Evolutionary conservation across 208 protist genomes (phyloP).

Genomic region (Trypanosoma rangeli): DNA sequence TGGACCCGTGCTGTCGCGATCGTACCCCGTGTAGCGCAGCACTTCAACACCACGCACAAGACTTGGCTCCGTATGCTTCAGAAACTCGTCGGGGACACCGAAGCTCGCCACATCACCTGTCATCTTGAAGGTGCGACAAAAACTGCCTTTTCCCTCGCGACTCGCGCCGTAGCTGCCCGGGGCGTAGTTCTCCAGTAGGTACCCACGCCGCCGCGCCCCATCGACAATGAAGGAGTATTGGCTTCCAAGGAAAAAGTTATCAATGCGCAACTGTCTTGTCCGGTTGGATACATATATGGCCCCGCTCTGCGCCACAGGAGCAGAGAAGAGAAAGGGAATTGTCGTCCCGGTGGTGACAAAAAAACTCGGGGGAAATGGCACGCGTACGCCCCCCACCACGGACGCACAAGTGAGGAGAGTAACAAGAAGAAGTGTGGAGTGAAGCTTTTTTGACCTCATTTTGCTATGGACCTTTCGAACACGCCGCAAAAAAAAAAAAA

Average conservation of each 20-base stretch:
- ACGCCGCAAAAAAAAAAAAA: background rate
- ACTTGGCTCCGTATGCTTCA: conserved; percentile 17
- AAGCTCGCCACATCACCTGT: conserved; percentile 25
- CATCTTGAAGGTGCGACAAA: conserved; percentile 30
- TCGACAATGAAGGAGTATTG: conserved; percentile 33
- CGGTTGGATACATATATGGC: conserved; percentile 29
- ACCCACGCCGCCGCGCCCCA: conserved; percentile 13
- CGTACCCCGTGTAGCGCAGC: conserved; percentile 39
- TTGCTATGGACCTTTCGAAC: background rate
- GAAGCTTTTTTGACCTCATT: background rate
- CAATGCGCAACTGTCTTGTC: conserved; percentile 30
- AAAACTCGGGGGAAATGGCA: conserved; percentile 35
- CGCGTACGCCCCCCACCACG: conserved; percentile 1
- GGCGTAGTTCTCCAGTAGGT: conserved; percentile 20
- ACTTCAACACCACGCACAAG: conserved; percentile 54
- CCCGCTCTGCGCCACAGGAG: conserved; percentile 33
- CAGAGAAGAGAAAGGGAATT: conserved; percentile 26
- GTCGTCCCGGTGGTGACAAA: conserved; percentile 39
- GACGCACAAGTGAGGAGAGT: background rate
- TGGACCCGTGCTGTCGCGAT: conserved; percentile 35
- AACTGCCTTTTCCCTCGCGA: conserved; percentile 2
- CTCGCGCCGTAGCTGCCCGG: conserved; percentile 7
- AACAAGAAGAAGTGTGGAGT: background rate
- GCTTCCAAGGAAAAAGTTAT: conserved; percentile 37
- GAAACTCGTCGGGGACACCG: conserved; percentile 46